These are phyloP conservation scores for Tripidium arundinaceum DNA, from an alignment of 202 grass and related monocot genomes.

Conservation along the genomic window DNA sequence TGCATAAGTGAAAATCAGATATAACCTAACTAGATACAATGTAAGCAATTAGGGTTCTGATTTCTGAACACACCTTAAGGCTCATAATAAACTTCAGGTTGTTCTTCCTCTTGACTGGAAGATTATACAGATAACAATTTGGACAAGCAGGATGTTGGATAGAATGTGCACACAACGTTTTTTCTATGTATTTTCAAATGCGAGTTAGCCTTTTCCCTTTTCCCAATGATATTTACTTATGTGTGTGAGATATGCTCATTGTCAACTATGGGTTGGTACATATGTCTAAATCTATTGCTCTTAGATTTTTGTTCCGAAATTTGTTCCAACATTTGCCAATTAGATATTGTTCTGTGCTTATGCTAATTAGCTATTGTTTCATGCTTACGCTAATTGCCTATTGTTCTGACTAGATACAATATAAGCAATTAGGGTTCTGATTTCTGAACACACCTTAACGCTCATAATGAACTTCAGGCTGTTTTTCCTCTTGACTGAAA, in stretches of 20 bases:
- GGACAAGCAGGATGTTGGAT: slow-evolving; percentile 3
- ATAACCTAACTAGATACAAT: neutral
- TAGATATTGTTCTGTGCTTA: too few species aligned
- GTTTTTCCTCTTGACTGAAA: slow-evolving; percentile 2
- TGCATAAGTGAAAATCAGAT: slow-evolving; percentile 6
- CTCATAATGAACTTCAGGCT: neutral
- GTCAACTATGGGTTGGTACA: too few species aligned
- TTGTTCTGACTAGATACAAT: neutral
- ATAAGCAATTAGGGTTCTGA: slow-evolving; percentile 9
- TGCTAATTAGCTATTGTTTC: too few species aligned
- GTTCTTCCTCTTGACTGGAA: neutral
- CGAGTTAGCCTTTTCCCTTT: too few species aligned
- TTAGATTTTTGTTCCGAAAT: too few species aligned
- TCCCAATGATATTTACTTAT: too few species aligned
- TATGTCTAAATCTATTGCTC: too few species aligned
- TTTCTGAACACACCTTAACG: neutral
- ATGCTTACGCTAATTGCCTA: too few species aligned
- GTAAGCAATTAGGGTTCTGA: slow-evolving; percentile 9
- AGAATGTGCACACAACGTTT: slow-evolving; percentile 19
- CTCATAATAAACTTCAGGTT: neutral
- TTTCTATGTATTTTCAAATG: slow-evolving; percentile 8
- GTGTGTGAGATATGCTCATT: too few species aligned
- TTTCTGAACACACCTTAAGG: slow-evolving; percentile 18
- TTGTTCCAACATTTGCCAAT: too few species aligned
- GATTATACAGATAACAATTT: slow-evolving; percentile 27